A percentile compares a stretch with the other conserved stretches of the same genome.
Conservation (phyloP, 2,329 filamentous ascomycete species). For the Claviceps arundinis region DNA sequence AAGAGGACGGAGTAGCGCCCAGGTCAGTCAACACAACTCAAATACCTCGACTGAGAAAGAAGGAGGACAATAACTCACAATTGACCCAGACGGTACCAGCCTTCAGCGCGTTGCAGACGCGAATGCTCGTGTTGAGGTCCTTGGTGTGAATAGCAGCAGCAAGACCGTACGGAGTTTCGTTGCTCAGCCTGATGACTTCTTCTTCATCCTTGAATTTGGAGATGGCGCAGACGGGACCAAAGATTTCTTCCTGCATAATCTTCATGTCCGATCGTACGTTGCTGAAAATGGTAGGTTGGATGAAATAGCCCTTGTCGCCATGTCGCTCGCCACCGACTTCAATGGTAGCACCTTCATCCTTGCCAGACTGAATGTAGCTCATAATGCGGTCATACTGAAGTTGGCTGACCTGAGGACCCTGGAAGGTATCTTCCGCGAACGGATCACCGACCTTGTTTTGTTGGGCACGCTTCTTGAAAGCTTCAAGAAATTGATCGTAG, state of each 20-base stretch:
- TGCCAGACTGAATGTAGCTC: slow-evolving; percentile 59
- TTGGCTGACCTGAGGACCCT: slow-evolving; percentile 76
- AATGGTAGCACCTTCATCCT: slow-evolving; percentile 46
- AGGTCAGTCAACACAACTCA: neutral
- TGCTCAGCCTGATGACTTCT: slow-evolving; percentile 62
- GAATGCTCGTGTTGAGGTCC: slow-evolving; percentile 69
- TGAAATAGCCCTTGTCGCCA: slow-evolving; percentile 75
- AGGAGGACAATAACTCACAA: slow-evolving; percentile 14
- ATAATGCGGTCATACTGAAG: slow-evolving; percentile 83
- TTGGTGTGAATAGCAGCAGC: slow-evolving; percentile 73
- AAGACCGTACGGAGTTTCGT: slow-evolving; percentile 68
- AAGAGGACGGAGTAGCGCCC: neutral
- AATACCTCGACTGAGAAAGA: no score
- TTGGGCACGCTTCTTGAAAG: slow-evolving; percentile 64
- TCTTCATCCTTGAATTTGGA: slow-evolving; percentile 76
- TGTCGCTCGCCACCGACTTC: slow-evolving; percentile 41
- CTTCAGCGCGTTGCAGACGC: slow-evolving; percentile 60
- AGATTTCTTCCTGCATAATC: slow-evolving; percentile 87
- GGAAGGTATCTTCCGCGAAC: slow-evolving; percentile 67
- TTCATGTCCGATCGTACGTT: slow-evolving; percentile 74
- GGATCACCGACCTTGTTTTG: slow-evolving; percentile 75
- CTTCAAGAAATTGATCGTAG: slow-evolving; percentile 74
- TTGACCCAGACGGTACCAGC: slow-evolving; percentile 55
- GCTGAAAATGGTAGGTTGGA: slow-evolving; percentile 82
- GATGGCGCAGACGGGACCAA: slow-evolving; percentile 74